A percentile compares a stretch with the other conserved stretches of the same genome.
phyloP scores from a whole-genome alignment of 2,329 filamentous ascomycete genomes.

The Colletotrichum graminicola region DNA sequence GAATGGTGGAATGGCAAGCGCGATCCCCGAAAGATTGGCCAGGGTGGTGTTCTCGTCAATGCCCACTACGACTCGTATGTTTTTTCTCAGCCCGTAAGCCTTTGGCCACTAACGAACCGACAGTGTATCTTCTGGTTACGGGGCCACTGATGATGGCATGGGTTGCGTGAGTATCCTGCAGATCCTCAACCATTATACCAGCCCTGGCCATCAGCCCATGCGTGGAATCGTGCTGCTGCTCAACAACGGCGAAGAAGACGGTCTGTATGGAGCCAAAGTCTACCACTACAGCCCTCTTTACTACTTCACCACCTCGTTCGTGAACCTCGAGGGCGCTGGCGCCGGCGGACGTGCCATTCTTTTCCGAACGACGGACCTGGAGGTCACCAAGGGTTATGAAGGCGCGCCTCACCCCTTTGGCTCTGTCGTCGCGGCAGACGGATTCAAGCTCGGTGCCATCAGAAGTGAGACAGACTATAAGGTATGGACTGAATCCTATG shows the following conservation, averaged over 20 bases:
- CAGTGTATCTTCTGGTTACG: slow-evolving; percentile 90
- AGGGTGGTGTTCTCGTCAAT: slow-evolving; percentile 89
- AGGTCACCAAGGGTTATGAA: slow-evolving; percentile 85
- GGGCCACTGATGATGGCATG: slow-evolving; percentile 94
- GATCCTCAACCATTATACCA: slow-evolving; percentile 87
- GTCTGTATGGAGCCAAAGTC: slow-evolving; percentile 85
- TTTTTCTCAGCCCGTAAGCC: background rate
- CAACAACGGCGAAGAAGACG: slow-evolving; percentile 98
- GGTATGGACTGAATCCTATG: slow-evolving; percentile 81
- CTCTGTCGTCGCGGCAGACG: slow-evolving; percentile 83
- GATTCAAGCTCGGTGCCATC: slow-evolving; percentile 83
- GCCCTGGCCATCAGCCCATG: slow-evolving; percentile 76
- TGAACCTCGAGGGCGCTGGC: slow-evolving; percentile 95
- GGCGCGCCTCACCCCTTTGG: slow-evolving; percentile 83
- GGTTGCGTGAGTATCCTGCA: slow-evolving; percentile 90
- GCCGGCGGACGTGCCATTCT: slow-evolving; percentile 89
- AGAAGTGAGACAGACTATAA: slow-evolving; percentile 91
- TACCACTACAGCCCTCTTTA: slow-evolving; percentile 87
- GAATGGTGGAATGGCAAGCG: slow-evolving; percentile 76
- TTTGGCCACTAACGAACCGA: slow-evolving; percentile 26
- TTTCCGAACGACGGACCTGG: slow-evolving; percentile 88
- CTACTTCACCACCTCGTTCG: slow-evolving; percentile 84
- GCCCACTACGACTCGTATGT: slow-evolving; percentile 86
- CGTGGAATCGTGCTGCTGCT: slow-evolving; percentile 86
- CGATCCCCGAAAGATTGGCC: slow-evolving; percentile 63